Conservation (phyloP, 2,329 filamentous ascomycete genomes). For the Nectriaceae sp. region DNA sequence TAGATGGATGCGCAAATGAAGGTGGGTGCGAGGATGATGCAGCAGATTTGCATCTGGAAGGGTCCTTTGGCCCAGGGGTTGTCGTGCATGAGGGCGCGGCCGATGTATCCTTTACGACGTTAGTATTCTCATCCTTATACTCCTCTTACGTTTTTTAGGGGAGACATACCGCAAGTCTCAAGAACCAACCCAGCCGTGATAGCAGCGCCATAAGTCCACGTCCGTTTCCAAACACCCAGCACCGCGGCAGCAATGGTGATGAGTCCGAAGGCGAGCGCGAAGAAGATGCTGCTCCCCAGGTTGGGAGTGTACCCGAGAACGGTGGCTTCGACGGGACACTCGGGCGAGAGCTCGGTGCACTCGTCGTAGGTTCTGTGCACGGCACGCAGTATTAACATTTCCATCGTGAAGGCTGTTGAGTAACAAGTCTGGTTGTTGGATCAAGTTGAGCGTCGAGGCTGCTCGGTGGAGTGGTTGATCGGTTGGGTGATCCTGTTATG, state of each 20-base stretch:
- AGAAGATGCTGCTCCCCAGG: constrained; percentile 56
- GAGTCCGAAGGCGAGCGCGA: constrained; percentile 51
- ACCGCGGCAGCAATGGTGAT: constrained; percentile 42
- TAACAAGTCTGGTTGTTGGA: background rate
- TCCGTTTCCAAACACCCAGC: constrained; percentile 51
- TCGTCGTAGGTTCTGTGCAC: constrained; percentile 24
- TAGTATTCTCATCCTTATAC: too few relatives aligned
- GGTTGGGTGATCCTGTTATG: too few relatives aligned
- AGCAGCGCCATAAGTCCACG: constrained; percentile 56
- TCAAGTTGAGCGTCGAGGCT: too few relatives aligned
- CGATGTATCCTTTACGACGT: constrained; percentile 59
- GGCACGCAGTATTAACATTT: constrained; percentile 15
- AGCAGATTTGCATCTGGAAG: constrained; percentile 61
- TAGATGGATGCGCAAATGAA: constrained; percentile 65
- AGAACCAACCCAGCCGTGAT: constrained; percentile 51
- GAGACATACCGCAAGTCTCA: constrained; percentile 49
- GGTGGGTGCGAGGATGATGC: constrained; percentile 61
- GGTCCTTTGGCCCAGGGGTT: constrained; percentile 57
- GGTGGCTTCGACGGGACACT: constrained; percentile 54
- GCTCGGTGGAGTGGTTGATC: too few relatives aligned
- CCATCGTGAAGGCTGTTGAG: background rate
- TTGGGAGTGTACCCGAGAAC: constrained; percentile 60
- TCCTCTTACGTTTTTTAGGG: too few relatives aligned
- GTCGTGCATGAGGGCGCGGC: constrained; percentile 49
- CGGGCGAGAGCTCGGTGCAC: constrained; percentile 37